Percentiles rank a stretch among this genome's conserved stretches.
Conservation (phyloP, 805 yeast genomes). For the Metschnikowia shivogae region DNA sequence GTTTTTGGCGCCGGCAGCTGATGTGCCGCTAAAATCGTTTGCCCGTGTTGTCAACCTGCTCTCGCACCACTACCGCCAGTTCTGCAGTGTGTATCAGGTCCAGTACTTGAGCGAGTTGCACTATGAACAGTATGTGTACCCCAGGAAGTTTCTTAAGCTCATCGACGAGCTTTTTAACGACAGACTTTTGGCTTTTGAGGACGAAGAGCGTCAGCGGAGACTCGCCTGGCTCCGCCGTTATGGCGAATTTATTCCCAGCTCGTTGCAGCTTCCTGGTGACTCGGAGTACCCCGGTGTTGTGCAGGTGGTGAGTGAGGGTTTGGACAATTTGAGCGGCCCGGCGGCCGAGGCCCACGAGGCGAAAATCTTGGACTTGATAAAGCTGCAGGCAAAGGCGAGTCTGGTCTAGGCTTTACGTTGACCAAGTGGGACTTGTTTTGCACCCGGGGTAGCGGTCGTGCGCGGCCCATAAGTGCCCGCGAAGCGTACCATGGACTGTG, state of each 20-base stretch:
- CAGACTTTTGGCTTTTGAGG: constrained; percentile 28
- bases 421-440: no score
- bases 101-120: constrained; percentile 37
- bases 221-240: constrained; percentile 34
- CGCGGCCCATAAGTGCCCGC: not conserved
- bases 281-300: constrained; percentile 33
- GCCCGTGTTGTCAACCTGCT: constrained; percentile 28
- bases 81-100: constrained; percentile 29
- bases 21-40: constrained; percentile 17
- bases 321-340: constrained; percentile 22
- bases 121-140: constrained; percentile 37
- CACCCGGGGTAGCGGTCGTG: not conserved
- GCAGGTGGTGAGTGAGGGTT: constrained; percentile 41
- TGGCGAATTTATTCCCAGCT: constrained; percentile 40
- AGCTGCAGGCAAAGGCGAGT: not conserved
- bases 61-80: constrained; percentile 34
- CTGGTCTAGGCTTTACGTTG: not conserved
- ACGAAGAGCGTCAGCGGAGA: constrained; percentile 32
- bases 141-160: constrained; percentile 29
- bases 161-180: constrained; percentile 34
- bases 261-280: constrained; percentile 37
- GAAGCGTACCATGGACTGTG: constrained; percentile 1
- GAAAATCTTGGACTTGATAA: constrained; percentile 11
- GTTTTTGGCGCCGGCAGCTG: not conserved
- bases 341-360: constrained; percentile 9